Base-by-base conservation (phyloP, 805 yeast species). In the Scheffersomyces lignosus region DNA sequence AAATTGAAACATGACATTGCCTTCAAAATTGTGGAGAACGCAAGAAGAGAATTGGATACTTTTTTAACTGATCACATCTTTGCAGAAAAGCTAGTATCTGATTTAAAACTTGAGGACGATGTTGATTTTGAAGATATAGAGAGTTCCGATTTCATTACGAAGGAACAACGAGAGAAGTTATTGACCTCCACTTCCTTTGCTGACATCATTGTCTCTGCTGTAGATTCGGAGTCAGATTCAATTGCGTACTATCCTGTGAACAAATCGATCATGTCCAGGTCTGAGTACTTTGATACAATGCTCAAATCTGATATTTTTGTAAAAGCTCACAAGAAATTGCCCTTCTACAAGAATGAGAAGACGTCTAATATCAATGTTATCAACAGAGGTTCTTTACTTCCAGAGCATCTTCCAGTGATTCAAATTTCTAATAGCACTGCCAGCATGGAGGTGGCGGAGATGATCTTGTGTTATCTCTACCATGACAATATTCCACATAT, bases 241-340 rank as follows among this genome's bases (percentile, higher is more conserved):
- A 45, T 53, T 32, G 49, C 56, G 0, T 70, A 67, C 40, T 84
- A 78, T 49, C 90, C 91, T 1, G 79, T 71, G 4, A 86, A 86
- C 55, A 66, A 80, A 28, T 71, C 85, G 0, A 72, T 85, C 33
- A 52, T 86, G 16, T 57, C 71, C 4, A 60, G 89, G 27, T 75
- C 85, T 3, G 83, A 77, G 29, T 85, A 81, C 55, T 86, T 77
- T 49, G 76, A 70, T 34, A 71, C 78, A 2, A 73, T 84, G 81
- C 78, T 86, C 51, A 54, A 65, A 7, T 78, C 86, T 1, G 64
- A 56, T 5, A 48, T 65, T 1, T 64, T 58, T 38, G 27, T 18
- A 4, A 31, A 37, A 12, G 33, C 52, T 5, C 42, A 41, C 4
- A 38, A 31, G 16, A 50, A 47, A 2, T 17, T 45, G 16, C 64